phyloP scores from a whole-genome alignment of 2,329 filamentous ascomycete species.

The Penicillium sp. region DNA sequence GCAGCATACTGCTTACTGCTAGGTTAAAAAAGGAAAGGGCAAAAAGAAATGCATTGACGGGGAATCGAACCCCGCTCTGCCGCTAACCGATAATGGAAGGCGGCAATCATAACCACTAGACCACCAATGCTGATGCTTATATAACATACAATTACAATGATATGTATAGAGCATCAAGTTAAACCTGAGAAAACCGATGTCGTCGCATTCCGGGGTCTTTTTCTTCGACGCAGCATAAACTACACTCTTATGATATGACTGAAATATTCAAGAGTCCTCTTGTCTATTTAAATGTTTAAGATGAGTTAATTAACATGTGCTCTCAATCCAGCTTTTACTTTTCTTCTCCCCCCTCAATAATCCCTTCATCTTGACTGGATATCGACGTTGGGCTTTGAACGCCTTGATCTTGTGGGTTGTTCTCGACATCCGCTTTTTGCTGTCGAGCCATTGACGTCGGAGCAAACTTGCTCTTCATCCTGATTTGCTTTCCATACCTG shows the following conservation, averaged over 20 bases:
- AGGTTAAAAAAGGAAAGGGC: not conserved
- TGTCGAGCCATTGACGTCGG: constrained; percentile 2
- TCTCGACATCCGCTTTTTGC: not conserved
- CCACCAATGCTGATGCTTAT: not conserved
- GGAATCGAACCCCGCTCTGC: not conserved
- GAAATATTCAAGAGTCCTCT: no score
- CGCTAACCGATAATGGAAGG: not conserved
- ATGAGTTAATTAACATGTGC: not conserved
- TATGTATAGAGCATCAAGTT: no score
- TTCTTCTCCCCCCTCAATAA: not conserved
- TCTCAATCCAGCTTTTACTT: not conserved
- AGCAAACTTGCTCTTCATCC: constrained; percentile 48
- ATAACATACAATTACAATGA: not conserved
- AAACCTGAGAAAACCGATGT: no score
- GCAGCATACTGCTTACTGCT: no score
- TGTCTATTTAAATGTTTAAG: no score
- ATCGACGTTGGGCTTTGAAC: not conserved
- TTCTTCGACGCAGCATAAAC: no score
- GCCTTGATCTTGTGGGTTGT: not conserved
- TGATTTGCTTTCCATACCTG: constrained; percentile 42
- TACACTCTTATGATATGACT: no score
- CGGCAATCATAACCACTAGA: not conserved
- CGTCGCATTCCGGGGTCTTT: no score
- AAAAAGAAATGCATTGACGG: not conserved
- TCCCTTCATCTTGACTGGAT: not conserved